Evolutionary conservation across 257 asterid species (phyloP), one percentile per base, ranked within the genome.

Genomic region (Linderniella brevidens): DNA sequence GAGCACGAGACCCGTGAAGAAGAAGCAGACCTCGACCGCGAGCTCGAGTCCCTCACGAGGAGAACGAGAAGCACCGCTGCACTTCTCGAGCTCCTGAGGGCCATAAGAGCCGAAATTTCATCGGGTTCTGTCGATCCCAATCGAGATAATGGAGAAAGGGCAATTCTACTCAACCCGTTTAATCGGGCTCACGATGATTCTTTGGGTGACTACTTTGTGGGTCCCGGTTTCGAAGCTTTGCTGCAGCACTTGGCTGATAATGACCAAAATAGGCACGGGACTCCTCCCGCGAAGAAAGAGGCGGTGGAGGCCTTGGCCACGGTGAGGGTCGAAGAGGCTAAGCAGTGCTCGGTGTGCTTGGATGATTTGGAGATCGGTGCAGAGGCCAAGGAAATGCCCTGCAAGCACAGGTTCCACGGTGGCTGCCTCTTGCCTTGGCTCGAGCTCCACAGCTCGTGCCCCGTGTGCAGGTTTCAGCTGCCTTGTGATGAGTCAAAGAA

Each of bases 381-480:
- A 16, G 66, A 69, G 43, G 95, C 73, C 11, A 84, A 71, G 62
- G 75, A 77, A 70, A 71, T 84, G 82, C 95, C 95, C 6, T 84
- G 95, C 59, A 76, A 68, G 42, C 95, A 84, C 53, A 80, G 58
- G 71, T 85, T 85, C 51, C 95, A 85, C 19, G 36, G 58, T 35
- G 65, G 43, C 4, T 80, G 95, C 59, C 80, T 85, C 53, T 43
- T 85, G 49, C 95, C 95, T 0, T 85, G 95, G 95, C 67, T 85
- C 35, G 80, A 80, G 68, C 87, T 80, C 48, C 95, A 85, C 54
- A 85, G 95, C 55, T 78, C 95, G 9, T 85, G 93, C 55, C 95
- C 95, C 16, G 63, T 78, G 17, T 80, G 95, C 52, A 66, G 95
- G 65, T 57, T 63, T 53, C 93, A 78, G 58, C 66, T 85, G 47